Conservation (phyloP, 768 basidiomycete species). For the Mycena venus region DNA sequence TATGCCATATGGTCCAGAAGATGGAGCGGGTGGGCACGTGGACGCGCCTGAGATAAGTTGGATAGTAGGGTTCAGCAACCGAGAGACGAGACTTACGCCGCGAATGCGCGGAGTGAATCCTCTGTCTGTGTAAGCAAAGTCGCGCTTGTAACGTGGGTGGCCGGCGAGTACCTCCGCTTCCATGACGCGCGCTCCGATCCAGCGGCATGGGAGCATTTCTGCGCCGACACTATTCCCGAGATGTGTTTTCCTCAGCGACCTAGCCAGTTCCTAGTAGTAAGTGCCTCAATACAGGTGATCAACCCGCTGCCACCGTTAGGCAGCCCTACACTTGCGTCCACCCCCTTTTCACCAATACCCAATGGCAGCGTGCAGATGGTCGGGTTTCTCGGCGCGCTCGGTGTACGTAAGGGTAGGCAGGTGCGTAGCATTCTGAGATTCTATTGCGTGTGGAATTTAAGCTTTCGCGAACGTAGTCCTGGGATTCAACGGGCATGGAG, state of each 20-base stretch:
- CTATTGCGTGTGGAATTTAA: too few relatives aligned
- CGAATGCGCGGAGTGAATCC: too few relatives aligned
- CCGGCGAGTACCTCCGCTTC: slow-evolving; percentile 72
- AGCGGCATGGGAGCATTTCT: slow-evolving; percentile 71
- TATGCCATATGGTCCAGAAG: background rate
- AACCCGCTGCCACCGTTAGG: slow-evolving; percentile 63
- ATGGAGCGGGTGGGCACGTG: background rate
- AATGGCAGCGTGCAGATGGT: slow-evolving; percentile 50
- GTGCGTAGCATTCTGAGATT: too few relatives aligned
- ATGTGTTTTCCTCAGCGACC: slow-evolving; percentile 46
- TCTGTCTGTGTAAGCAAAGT: too few relatives aligned
- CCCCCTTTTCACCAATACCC: slow-evolving; percentile 69
- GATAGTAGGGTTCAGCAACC: too few relatives aligned
- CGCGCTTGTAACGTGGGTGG: slow-evolving; percentile 72
- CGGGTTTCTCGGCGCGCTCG: slow-evolving; percentile 63
- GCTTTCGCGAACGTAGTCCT: too few relatives aligned
- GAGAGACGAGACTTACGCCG: too few relatives aligned
- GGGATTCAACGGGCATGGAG: too few relatives aligned
- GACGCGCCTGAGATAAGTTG: background rate
- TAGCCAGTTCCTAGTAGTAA: slow-evolving; percentile 39
- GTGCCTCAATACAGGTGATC: slow-evolving; percentile 66
- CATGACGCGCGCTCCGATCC: slow-evolving; percentile 67
- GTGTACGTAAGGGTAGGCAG: slow-evolving; percentile 31
- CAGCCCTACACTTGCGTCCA: slow-evolving; percentile 59
- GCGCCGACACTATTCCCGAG: slow-evolving; percentile 64